phyloP scores from a whole-genome alignment of 2,329 filamentous ascomycete species.

The Colletotrichum spaethianum region DNA sequence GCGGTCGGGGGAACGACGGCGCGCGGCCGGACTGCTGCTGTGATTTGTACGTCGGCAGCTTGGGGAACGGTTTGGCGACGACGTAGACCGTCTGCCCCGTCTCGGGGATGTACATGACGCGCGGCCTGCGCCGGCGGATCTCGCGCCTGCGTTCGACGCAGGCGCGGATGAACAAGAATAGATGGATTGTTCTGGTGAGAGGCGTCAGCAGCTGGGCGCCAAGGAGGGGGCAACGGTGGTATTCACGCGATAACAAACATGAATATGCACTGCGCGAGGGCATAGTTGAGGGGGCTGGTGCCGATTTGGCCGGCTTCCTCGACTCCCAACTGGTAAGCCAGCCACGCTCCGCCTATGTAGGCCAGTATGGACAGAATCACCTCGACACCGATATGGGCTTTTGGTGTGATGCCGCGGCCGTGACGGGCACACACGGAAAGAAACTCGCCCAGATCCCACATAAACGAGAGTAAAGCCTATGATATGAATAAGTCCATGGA shows the following conservation, averaged over 20 bases:
- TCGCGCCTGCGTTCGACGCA: slow-evolving; percentile 45
- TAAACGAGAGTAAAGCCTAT: slow-evolving; percentile 35
- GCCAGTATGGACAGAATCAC: slow-evolving; percentile 42
- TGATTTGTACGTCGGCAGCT: slow-evolving; percentile 20
- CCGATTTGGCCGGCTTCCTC: not conserved
- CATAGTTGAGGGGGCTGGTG: not conserved
- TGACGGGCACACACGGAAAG: slow-evolving; percentile 44
- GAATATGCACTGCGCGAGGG: slow-evolving; percentile 12
- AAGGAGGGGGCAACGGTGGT: not conserved
- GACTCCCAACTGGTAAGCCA: not conserved
- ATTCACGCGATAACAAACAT: slow-evolving; percentile 20
- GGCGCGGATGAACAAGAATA: slow-evolving; percentile 48
- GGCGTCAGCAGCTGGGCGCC: not conserved
- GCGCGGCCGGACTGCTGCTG: not conserved
- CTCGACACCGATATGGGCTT: slow-evolving; percentile 48
- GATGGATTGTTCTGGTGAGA: slow-evolving; percentile 42
- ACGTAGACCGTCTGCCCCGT: slow-evolving; percentile 45
- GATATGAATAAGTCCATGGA: not conserved
- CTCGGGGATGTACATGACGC: slow-evolving; percentile 45
- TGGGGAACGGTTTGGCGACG: slow-evolving; percentile 41
- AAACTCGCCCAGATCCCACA: slow-evolving; percentile 48
- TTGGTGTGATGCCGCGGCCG: slow-evolving; percentile 46
- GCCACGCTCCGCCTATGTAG: slow-evolving; percentile 1
- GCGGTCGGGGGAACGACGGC: slow-evolving; percentile 5
- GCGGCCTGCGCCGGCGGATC: slow-evolving; percentile 39